Evolutionary conservation across 2,329 filamentous ascomycete genomes (phyloP).

Genomic region (Aureobasidium musti): DNA sequence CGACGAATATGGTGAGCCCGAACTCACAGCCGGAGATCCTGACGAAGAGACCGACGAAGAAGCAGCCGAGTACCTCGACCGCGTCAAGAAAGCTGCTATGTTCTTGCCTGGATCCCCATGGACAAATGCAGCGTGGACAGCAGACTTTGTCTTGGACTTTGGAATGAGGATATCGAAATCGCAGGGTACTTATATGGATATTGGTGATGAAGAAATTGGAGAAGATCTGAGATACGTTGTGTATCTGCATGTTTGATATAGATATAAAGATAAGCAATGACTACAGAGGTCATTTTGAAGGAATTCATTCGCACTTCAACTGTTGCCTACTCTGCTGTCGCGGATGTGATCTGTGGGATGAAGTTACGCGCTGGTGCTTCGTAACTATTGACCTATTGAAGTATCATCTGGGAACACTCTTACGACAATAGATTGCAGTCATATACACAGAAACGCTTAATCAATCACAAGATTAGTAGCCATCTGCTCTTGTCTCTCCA

Average conservation of each 20-base stretch:
- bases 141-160: slow-evolving; percentile 37
- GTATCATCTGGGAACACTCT: no score
- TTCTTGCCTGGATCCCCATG: slow-evolving; percentile 32
- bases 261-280: not conserved
- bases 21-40: slow-evolving; percentile 25
- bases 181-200: slow-evolving; percentile 41
- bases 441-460: no score
- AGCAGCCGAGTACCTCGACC: slow-evolving; percentile 29
- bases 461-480: no score
- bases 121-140: slow-evolving; percentile 37
- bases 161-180: slow-evolving; percentile 38
- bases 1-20: slow-evolving; percentile 33
- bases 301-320: not conserved
- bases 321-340: no score
- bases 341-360: no score
- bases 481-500: no score
- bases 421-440: no score
- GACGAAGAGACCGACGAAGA: slow-evolving; percentile 35
- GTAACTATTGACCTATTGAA: no score
- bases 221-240: slow-evolving; percentile 37
- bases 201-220: slow-evolving; percentile 31
- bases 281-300: no score
- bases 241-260: slow-evolving; percentile 36
- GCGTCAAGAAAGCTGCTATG: slow-evolving; percentile 29
- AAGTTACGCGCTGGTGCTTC: no score